Percentiles rank a stretch among this genome's conserved stretches.
phyloP scores from a whole-genome alignment of 2,329 filamentous ascomycete species.

The Didymosphaeria variabile region DNA sequence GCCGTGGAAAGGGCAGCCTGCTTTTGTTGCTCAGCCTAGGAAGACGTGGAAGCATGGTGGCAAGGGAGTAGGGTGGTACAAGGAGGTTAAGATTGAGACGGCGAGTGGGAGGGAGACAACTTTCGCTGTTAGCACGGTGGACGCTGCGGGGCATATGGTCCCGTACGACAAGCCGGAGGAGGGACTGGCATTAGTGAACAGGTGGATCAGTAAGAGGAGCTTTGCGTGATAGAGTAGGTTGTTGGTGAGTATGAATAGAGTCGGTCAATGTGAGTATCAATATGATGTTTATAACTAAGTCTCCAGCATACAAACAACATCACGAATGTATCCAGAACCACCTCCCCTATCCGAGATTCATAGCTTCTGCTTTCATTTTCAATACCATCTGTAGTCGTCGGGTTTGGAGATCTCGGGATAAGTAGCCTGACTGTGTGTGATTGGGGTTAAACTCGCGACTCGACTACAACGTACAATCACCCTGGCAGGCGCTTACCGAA shows the following conservation, averaged over 20 bases:
- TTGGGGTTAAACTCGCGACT: too few relatives aligned
- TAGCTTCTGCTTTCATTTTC: too few relatives aligned
- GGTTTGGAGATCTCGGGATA: too few relatives aligned
- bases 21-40: slow-evolving; percentile 49
- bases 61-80: slow-evolving; percentile 45
- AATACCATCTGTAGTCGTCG: too few relatives aligned
- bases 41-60: slow-evolving; percentile 34
- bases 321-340: background rate
- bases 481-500: too few relatives aligned
- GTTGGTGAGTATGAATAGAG: background rate
- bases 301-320: background rate
- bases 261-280: background rate
- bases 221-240: slow-evolving; percentile 28
- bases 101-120: slow-evolving; percentile 39
- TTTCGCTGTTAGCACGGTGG: slow-evolving; percentile 48
- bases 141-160: slow-evolving; percentile 56
- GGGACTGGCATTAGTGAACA: slow-evolving; percentile 39
- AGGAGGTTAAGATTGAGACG: slow-evolving; percentile 43
- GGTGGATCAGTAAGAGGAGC: slow-evolving; percentile 42
- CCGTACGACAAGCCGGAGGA: slow-evolving; percentile 45
- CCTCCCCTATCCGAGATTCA: too few relatives aligned
- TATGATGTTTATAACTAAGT: too few relatives aligned
- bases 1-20: slow-evolving; percentile 56
- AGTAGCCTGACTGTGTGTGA: too few relatives aligned
- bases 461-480: too few relatives aligned